A percentile compares a stretch with the other conserved stretches of the same genome.
phyloP scores from a whole-genome alignment of 345 rosid genomes.

The Acer saccharum region DNA sequence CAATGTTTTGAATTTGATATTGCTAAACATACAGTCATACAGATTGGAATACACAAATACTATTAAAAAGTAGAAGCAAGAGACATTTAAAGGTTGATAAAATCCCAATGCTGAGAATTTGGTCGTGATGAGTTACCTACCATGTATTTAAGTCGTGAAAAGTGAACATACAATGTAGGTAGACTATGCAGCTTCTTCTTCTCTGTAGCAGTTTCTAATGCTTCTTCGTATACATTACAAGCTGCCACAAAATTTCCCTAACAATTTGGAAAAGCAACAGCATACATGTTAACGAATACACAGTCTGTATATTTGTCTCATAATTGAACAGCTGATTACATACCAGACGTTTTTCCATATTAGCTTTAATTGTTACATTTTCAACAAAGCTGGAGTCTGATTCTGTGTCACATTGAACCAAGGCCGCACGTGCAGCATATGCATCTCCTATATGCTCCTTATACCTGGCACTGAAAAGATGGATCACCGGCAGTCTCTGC shows the following conservation, averaged over 20 bases:
- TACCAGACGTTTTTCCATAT: slow-evolving; percentile 92
- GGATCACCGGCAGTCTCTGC: slow-evolving; percentile 68
- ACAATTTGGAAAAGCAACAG: slow-evolving; percentile 23
- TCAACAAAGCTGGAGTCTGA: slow-evolving; percentile 62
- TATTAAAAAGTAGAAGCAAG: neutral
- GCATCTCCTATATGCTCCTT: slow-evolving; percentile 71
- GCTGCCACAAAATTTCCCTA: slow-evolving; percentile 80
- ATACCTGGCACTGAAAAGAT: slow-evolving; percentile 72
- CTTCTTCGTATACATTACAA: slow-evolving; percentile 57
- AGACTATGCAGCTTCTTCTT: slow-evolving; percentile 43
- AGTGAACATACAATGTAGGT: slow-evolving; percentile 58
- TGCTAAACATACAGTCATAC: neutral
- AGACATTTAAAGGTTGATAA: neutral
- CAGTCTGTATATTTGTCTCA: neutral
- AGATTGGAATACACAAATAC: neutral
- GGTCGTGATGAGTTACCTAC: slow-evolving; percentile 41
- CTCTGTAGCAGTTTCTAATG: slow-evolving; percentile 53
- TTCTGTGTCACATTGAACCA: slow-evolving; percentile 46
- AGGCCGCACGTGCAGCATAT: slow-evolving; percentile 62
- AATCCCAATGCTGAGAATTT: slow-evolving; percentile 1
- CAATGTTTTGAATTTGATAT: neutral
- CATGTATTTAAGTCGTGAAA: slow-evolving; percentile 66
- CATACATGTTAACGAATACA: slow-evolving; percentile 5
- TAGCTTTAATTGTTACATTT: slow-evolving; percentile 63
- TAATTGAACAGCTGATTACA: slow-evolving; percentile 17